Base-by-base conservation (phyloP, 768 basidiomycete species). In the Macrolepiota dolichaula region DNA sequence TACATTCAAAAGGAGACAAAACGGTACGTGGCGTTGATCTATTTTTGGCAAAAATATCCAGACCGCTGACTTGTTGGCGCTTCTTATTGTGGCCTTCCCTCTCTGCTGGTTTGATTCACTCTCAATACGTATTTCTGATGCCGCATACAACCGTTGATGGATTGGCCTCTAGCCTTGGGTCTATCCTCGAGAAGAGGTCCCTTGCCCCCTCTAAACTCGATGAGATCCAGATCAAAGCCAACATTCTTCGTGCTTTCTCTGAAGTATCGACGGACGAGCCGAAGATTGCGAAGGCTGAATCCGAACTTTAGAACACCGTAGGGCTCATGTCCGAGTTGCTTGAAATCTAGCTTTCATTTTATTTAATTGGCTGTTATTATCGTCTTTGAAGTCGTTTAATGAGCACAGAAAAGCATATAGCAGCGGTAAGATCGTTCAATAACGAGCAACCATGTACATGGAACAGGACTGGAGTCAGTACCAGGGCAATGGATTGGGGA, bases 221-320 rank as follows among this genome's bases (percentile, higher is more conserved):
- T 70, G 94, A 98, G 77, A 87, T 98, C 70, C 91, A 92, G 75
- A 83, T 91, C 72, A 98, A 96, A 78, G 81, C 85, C 57, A 98
- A 98, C 77, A 84, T 98, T 67, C 82, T 94, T 51, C 72, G 75
- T 15, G 84, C 89, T 0, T 93, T 94, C 63, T 63, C 70, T 36
- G 73, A 74, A 64, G 75, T 81, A 64, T 71, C 69, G 7, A 73
- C 73, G 64, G 67, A 62, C 36, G 70, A 77, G 67, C 71, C 73
- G 62, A 76, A 71, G 64, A 60, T 76, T 37, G 72, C 71, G 25
- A 72, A 75, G 55, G 75, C 70, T 19, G 73, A 74, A 64, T 65
- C 79, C 63, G 82, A 84, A 69, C 74, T 84, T 62, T 85, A 73
- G n/a, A 76, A 56, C 32, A n/a, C 46, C 13, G 22, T 15, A 12